Conservation (phyloP, 306 rosid species). For the Bauhinia variegata region DNA sequence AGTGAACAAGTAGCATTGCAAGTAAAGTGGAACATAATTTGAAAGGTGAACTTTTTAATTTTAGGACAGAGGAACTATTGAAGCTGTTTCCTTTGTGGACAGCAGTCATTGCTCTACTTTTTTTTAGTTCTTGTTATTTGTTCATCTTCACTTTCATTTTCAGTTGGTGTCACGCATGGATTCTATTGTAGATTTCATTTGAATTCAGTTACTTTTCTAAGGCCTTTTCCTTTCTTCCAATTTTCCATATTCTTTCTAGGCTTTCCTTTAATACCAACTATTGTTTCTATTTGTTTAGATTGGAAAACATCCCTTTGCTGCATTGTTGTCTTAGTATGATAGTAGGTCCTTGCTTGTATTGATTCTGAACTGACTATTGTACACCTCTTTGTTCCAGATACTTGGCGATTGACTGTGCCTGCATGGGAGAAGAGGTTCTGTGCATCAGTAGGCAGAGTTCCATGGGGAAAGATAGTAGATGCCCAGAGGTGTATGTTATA, state of each 20-base stretch:
- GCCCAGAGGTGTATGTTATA: slow-evolving; percentile 56
- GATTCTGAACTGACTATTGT: slow-evolving; percentile 23
- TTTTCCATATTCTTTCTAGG: not conserved
- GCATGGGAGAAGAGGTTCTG: slow-evolving; percentile 83
- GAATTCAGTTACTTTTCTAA: not conserved
- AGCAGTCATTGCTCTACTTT: not conserved
- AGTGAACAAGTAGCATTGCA: not conserved
- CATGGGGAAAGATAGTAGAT: slow-evolving; percentile 73
- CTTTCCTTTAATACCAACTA: slow-evolving; percentile 20
- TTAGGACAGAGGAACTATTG: not conserved
- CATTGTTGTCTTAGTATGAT: slow-evolving; percentile 25
- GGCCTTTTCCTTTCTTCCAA: slow-evolving; percentile 12
- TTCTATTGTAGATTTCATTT: not conserved
- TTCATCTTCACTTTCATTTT: not conserved
- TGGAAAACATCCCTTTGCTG: not conserved
- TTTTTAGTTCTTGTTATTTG: not conserved
- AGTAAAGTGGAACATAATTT: not conserved
- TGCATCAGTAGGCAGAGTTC: slow-evolving; percentile 54
- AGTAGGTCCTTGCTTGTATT: slow-evolving; percentile 19
- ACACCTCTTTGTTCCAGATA: slow-evolving; percentile 43
- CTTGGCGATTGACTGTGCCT: slow-evolving; percentile 55
- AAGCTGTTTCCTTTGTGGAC: not conserved
- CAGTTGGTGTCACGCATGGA: slow-evolving; percentile 6
- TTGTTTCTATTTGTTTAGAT: slow-evolving; percentile 24
- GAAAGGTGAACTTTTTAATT: not conserved